These are phyloP conservation scores for Physcomitrium patens DNA, from an alignment of 225 moss, liverwort and hornwort genomes.

Conservation along the genomic window DNA sequence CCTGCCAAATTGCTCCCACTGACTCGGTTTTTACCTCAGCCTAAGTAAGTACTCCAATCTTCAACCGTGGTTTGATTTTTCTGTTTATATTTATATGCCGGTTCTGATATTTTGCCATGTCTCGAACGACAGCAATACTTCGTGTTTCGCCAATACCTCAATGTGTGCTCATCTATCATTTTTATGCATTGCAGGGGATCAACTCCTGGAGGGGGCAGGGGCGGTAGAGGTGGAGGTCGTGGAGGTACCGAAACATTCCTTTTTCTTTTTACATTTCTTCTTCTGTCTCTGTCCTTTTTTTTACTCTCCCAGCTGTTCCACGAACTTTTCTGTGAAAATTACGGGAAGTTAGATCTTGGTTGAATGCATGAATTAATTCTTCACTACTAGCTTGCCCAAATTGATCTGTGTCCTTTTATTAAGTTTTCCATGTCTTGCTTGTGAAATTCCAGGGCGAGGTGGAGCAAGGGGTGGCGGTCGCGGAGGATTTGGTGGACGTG, in stretches of 20 bases:
- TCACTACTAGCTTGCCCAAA: not conserved
- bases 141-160: not conserved
- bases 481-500: conserved; percentile 65
- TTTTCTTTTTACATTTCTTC: not conserved
- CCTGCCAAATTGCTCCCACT: conserved; percentile 90
- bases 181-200: conserved; percentile 50
- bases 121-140: not conserved
- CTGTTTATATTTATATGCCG: not conserved
- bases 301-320: not conserved
- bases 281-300: too few relatives aligned
- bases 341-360: not conserved
- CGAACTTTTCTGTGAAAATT: not conserved
- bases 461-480: conserved; percentile 60
- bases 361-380: not conserved
- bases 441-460: conserved; percentile 50
- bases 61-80: not conserved
- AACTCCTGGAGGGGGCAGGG: conserved; percentile 63
- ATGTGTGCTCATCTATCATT: not conserved
- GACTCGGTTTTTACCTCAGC: conserved; percentile 93
- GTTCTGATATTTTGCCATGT: not conserved
- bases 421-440: not conserved
- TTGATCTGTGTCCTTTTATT: not conserved
- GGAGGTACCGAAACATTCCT: conserved; percentile 40
- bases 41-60: conserved; percentile 58
- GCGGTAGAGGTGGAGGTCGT: conserved; percentile 79